phyloP scores from a whole-genome alignment of 306 rosid species.

The Lupinus albus region DNA sequence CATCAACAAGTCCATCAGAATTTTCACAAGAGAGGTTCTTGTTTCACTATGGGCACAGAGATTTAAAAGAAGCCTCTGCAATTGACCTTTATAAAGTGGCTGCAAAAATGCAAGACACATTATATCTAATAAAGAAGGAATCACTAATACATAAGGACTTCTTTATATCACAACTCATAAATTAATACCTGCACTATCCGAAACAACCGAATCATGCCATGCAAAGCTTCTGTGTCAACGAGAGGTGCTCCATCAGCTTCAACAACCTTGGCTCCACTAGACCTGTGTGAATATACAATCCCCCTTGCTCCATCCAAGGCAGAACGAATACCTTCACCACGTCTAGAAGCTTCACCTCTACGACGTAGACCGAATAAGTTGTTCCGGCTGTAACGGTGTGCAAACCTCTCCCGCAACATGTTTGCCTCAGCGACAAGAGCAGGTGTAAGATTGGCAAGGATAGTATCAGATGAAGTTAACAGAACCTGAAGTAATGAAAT shows the following conservation, averaged over 20 bases:
- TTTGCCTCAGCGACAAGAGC: slow-evolving; percentile 99
- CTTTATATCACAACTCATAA: slow-evolving; percentile 10
- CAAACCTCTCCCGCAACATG: slow-evolving; percentile 95
- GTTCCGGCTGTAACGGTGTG: slow-evolving; percentile 87
- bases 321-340: slow-evolving; percentile 75
- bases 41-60: slow-evolving; percentile 88
- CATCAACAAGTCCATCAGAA: slow-evolving; percentile 82
- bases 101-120: slow-evolving; percentile 50
- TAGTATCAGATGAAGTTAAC: slow-evolving; percentile 89
- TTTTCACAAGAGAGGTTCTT: slow-evolving; percentile 79
- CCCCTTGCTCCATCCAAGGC: slow-evolving; percentile 74
- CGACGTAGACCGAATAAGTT: slow-evolving; percentile 94
- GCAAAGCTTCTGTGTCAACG: slow-evolving; percentile 82
- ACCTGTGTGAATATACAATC: slow-evolving; percentile 64
- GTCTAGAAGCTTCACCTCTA: slow-evolving; percentile 91
- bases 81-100: slow-evolving; percentile 95
- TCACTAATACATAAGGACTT: slow-evolving; percentile 23
- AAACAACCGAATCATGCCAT: slow-evolving; percentile 87
- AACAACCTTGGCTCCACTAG: slow-evolving; percentile 76
- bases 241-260: slow-evolving; percentile 96
- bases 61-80: slow-evolving; percentile 95
- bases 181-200: slow-evolving; percentile 84
- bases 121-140: slow-evolving; percentile 24
- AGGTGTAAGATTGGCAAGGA: slow-evolving; percentile 95
- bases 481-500: slow-evolving; percentile 65